A percentile compares a stretch with the other conserved stretches of the same genome.
phyloP scores from a whole-genome alignment of 179 eudicot species.

The Carnegiea gigantea region DNA sequence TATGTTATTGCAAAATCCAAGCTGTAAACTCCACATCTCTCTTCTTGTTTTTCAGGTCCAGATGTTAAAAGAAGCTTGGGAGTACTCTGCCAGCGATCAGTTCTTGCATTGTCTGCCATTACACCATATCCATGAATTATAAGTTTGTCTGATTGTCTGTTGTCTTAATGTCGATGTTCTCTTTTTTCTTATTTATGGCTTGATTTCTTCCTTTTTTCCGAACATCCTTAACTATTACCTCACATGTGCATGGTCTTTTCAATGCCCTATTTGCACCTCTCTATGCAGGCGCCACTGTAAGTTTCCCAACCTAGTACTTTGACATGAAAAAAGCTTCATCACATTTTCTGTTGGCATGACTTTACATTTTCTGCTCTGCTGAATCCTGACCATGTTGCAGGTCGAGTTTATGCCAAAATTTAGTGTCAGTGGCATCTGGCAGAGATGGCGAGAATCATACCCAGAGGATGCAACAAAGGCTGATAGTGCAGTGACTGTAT shows the following conservation, averaged over 20 bases:
- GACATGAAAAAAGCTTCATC: background rate
- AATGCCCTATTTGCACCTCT: conserved; percentile 94
- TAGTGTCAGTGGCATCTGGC: conserved; percentile 98
- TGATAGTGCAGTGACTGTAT: conserved; percentile 74
- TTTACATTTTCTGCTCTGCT: conserved; percentile 21
- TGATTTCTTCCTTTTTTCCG: background rate
- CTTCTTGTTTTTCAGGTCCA: conserved; percentile 65
- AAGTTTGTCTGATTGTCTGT: background rate
- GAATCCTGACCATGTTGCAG: conserved; percentile 39
- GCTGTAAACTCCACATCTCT: too few species aligned
- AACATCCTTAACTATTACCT: conserved; percentile 56
- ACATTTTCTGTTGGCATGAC: background rate
- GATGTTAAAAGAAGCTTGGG: conserved; percentile 88
- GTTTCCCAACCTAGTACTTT: conserved; percentile 15
- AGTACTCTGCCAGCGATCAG: conserved; percentile 70
- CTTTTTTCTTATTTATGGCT: background rate
- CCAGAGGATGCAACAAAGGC: conserved; percentile 62
- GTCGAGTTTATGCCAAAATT: conserved; percentile 97
- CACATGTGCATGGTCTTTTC: conserved; percentile 98
- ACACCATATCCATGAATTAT: conserved; percentile 80
- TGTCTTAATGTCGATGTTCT: background rate
- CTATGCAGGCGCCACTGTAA: conserved; percentile 90
- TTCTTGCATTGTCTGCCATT: conserved; percentile 93
- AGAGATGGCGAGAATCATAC: conserved; percentile 96
- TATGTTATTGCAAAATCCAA: background rate